Evolutionary conservation across 169 alveolate species (phyloP).

Genomic region (Plasmodium coatneyi): DNA sequence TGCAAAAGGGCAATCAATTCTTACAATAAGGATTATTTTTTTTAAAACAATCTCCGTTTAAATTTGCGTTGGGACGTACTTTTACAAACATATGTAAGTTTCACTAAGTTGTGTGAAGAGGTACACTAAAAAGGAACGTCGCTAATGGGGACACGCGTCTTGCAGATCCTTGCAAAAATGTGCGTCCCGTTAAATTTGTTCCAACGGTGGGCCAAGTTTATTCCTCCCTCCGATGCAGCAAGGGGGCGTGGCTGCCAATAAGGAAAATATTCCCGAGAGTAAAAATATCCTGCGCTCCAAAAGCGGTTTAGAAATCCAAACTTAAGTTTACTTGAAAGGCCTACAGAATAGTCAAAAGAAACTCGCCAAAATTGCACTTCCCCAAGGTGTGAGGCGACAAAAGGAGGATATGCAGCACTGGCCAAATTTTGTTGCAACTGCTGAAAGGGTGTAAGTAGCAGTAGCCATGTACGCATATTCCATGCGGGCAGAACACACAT

Average conservation of each 20-base stretch:
- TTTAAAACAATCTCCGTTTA: too few relatives aligned
- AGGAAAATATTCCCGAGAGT: background rate
- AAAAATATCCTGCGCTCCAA: background rate
- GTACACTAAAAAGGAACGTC: background rate
- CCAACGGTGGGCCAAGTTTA: background rate
- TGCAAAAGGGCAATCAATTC: background rate
- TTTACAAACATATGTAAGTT: background rate
- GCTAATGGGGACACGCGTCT: background rate
- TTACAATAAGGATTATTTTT: background rate
- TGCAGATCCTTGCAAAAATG: background rate
- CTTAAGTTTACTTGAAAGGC: background rate
- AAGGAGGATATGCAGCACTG: background rate
- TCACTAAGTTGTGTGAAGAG: background rate
- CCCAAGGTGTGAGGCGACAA: background rate
- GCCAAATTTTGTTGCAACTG: background rate
- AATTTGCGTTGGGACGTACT: background rate
- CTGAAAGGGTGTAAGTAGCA: background rate
- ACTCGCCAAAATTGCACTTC: background rate
- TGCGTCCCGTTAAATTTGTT: background rate
- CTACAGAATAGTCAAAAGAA: background rate
- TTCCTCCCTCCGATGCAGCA: background rate
- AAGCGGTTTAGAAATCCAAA: background rate
- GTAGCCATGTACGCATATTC: background rate
- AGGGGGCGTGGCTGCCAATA: background rate
- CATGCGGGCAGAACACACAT: background rate